Conservation (phyloP, 169 alveolate species). For the Perkinsus chesapeaki region DNA sequence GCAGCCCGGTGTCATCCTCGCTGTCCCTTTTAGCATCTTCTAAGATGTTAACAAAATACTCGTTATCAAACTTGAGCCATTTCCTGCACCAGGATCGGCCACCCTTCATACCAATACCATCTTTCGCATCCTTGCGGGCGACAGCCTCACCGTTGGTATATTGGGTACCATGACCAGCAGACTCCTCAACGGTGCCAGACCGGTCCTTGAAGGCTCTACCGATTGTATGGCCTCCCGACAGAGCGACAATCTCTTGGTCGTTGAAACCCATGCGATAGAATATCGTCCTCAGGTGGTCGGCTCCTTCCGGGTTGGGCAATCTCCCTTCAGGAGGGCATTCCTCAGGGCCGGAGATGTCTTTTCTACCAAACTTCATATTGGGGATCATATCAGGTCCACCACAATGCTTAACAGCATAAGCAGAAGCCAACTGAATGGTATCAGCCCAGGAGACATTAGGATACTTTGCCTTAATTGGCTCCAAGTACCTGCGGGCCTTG, state of each 20-base stretch:
- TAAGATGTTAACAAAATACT: not conserved
- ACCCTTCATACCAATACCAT: not conserved
- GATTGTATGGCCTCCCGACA: conserved; percentile 56
- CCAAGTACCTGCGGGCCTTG: conserved; percentile 38
- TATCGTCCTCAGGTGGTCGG: conserved; percentile 18
- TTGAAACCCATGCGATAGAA: conserved; percentile 47
- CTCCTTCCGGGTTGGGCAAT: conserved; percentile 6
- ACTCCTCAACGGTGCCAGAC: conserved; percentile 24
- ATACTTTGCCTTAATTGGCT: conserved; percentile 42
- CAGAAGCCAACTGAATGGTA: conserved; percentile 49
- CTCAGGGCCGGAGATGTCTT: conserved; percentile 12
- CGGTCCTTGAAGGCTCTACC: conserved; percentile 47
- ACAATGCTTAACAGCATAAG: conserved; percentile 49
- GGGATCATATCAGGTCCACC: conserved; percentile 55
- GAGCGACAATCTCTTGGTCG: conserved; percentile 54
- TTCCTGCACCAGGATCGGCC: conserved; percentile 1
- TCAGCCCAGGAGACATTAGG: conserved; percentile 53
- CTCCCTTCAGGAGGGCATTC: not conserved
- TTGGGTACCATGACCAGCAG: conserved; percentile 19
- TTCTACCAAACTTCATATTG: conserved; percentile 37
- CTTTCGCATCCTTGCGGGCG: conserved; percentile 4
- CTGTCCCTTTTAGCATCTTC: not conserved
- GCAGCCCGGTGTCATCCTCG: not conserved
- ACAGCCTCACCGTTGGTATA: conserved; percentile 39
- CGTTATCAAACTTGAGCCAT: conserved; percentile 13